Conservation (phyloP, 257 asterid genomes). For the Paraleonurus japonicus region DNA sequence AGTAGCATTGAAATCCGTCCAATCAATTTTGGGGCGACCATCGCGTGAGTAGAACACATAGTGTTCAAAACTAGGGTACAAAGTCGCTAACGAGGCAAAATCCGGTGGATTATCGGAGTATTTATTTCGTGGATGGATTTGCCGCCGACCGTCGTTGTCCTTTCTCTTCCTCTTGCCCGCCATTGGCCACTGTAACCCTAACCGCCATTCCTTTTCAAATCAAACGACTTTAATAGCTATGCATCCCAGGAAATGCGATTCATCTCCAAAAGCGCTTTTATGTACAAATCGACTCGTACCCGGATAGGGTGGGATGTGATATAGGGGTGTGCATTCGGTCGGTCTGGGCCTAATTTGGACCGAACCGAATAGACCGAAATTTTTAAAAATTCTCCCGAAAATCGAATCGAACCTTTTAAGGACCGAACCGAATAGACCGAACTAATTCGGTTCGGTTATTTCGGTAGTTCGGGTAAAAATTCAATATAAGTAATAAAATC, state of each 20-base stretch:
- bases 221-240: background rate
- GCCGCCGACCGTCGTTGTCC: conserved; percentile 44
- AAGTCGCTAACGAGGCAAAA: conserved; percentile 59
- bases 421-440: no score
- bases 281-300: background rate
- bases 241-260: background rate
- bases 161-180: conserved; percentile 72
- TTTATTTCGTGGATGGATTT: conserved; percentile 66
- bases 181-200: conserved; percentile 40
- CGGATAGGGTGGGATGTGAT: no score
- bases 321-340: no score
- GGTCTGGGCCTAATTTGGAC: no score
- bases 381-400: no score
- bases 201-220: conserved; percentile 19
- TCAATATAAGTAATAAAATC: no score
- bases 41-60: conserved; percentile 59
- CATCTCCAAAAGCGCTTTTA: background rate
- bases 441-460: no score
- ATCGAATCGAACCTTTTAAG: no score
- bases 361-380: no score
- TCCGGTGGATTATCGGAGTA: conserved; percentile 87
- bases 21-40: conserved; percentile 80
- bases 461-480: no score
- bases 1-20: conserved; percentile 95
- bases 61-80: conserved; percentile 63